Conservation (phyloP, 2,329 filamentous ascomycete genomes). For the Ceratocystis cubensis region DNA sequence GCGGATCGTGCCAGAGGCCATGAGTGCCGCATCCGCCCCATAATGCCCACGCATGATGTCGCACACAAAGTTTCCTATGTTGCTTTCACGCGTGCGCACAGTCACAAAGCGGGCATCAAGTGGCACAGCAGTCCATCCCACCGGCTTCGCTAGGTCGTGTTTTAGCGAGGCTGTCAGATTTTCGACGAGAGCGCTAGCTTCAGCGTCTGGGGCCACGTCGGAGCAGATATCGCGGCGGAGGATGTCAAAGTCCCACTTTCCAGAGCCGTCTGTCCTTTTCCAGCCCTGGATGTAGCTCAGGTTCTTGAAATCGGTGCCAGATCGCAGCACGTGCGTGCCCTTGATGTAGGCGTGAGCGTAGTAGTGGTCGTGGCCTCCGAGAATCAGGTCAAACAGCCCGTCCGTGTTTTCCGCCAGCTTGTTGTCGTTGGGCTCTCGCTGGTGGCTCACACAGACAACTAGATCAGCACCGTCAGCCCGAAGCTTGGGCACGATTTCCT, state of each 20-base stretch:
- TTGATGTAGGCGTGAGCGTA: constrained; percentile 69
- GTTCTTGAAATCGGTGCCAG: constrained; percentile 85
- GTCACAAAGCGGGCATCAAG: constrained; percentile 80
- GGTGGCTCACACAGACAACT: constrained; percentile 70
- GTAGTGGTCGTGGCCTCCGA: constrained; percentile 84
- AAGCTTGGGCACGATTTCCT: constrained; percentile 59
- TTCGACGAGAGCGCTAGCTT: constrained; percentile 25
- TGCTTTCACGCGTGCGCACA: constrained; percentile 64
- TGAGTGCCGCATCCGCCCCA: constrained; percentile 65
- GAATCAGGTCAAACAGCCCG: constrained; percentile 68
- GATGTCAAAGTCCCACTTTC: constrained; percentile 66
- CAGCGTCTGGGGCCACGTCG: constrained; percentile 37
- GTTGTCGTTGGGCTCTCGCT: constrained; percentile 78
- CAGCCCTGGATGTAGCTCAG: constrained; percentile 76
- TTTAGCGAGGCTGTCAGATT: constrained; percentile 61
- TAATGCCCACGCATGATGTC: constrained; percentile 84
- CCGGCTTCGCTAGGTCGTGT: constrained; percentile 64
- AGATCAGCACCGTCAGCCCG: constrained; percentile 69
- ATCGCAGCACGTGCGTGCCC: constrained; percentile 71
- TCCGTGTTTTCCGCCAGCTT: constrained; percentile 65
- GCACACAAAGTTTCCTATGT: constrained; percentile 81
- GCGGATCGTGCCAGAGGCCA: constrained; percentile 74
- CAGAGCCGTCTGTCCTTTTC: constrained; percentile 27
- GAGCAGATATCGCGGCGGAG: constrained; percentile 60
- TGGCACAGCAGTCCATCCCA: constrained; percentile 71